Evolutionary conservation across 2,329 filamentous ascomycete genomes (phyloP).

Genomic region (Penicillium italicum): DNA sequence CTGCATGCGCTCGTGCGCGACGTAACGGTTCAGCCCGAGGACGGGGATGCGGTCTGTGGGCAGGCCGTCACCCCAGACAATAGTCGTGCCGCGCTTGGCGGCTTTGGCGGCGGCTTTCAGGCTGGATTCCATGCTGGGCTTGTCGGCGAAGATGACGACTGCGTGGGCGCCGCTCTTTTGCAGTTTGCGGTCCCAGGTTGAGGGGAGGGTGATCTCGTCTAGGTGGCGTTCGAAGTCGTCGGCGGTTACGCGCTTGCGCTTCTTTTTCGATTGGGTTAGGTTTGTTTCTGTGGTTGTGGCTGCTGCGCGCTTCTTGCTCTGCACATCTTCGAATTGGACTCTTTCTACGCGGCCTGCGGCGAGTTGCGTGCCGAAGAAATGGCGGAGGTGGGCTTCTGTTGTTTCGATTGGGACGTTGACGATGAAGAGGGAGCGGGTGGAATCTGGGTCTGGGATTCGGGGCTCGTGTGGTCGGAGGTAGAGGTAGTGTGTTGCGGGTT

Average conservation of each 20-base stretch:
- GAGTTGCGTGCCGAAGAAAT: slow-evolving; percentile 70
- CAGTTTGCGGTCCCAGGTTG: slow-evolving; percentile 68
- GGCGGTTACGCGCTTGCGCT: slow-evolving; percentile 52
- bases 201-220: slow-evolving; percentile 61
- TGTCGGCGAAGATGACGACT: slow-evolving; percentile 78
- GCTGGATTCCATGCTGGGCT: slow-evolving; percentile 69
- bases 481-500: slow-evolving; percentile 70
- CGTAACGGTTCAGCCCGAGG: slow-evolving; percentile 53
- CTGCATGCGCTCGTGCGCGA: slow-evolving; percentile 65
- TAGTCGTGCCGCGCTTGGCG: slow-evolving; percentile 54
- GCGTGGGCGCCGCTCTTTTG: slow-evolving; percentile 73
- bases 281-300: slow-evolving; percentile 22
- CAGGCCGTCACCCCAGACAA: slow-evolving; percentile 66
- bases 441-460: slow-evolving; percentile 68
- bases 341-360: slow-evolving; percentile 74
- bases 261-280: slow-evolving; percentile 41
- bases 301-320: slow-evolving; percentile 36
- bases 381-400: slow-evolving; percentile 70
- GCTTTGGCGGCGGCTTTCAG: slow-evolving; percentile 70
- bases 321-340: slow-evolving; percentile 64
- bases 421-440: slow-evolving; percentile 79
- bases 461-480: slow-evolving; percentile 83
- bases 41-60: slow-evolving; percentile 52
- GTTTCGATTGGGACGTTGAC: slow-evolving; percentile 85
- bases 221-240: slow-evolving; percentile 55